Base-by-base conservation (phyloP, 805 yeast species). In the Nakazawaea populi region DNA sequence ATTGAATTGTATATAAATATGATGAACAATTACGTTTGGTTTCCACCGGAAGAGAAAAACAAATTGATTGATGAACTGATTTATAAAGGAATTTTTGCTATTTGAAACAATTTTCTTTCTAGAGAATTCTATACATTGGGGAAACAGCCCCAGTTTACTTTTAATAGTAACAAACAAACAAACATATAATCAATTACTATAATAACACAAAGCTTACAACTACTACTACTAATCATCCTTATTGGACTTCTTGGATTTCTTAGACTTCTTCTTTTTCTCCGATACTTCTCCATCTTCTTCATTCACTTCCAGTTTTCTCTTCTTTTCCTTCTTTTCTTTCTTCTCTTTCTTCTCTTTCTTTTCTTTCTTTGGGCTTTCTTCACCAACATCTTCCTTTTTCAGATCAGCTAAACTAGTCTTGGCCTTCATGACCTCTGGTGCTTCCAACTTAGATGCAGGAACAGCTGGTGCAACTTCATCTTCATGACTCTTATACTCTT, bases 401-500 rank as follows among this genome's bases (percentile, higher is more conserved):
- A 61, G 72, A 56, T 74, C 73, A 46, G 72, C 73, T 55, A 74
- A 68, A 29, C 83, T 73, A 63, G 79, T 73, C 69, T 78, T 74
- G 51, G 84, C 75, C 27, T 63, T 53, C 49, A 66, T 62, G 40
- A 69, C 59, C 55, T 65, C 66, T 40, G 73, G 67, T 42, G 63
- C 67, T 53, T 64, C 58, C 51, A 76, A 68, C 63, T 79, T 79
- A 49, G 76, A 69, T 55, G 70, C 83, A 41, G 83, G 84, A 49
- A 78, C 75, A 42, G 80, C 77, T 43, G 83, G 83, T 46, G 85
- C 84, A 47, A 74, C 76, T 52, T 78, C 85, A 59, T 78, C 73
- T 58, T 77, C 79, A 64, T 81, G 87, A 65, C 85, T 82, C 59
- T 85, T 87, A 69, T 92, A 94, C 46, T 80, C 83, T 61, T 77